Conservation (phyloP, 2,329 filamentous ascomycete species). For the Botrytis hyacinthi region DNA sequence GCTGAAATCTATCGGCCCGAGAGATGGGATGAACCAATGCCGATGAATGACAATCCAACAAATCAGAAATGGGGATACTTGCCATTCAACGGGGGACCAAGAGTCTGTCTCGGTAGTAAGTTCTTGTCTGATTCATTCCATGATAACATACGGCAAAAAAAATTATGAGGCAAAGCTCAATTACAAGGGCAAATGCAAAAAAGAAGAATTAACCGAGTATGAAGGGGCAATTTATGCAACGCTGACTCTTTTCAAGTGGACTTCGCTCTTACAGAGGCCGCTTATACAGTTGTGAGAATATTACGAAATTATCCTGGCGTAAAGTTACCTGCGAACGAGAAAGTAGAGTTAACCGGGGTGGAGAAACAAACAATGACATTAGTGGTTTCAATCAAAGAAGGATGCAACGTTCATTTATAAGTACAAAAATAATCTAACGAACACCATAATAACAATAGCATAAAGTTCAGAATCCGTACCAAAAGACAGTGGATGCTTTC, state of each 20-base stretch:
- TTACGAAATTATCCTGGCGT: background rate
- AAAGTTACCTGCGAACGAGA: background rate
- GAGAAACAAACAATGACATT: conserved; percentile 10
- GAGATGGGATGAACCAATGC: background rate
- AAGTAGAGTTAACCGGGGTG: background rate
- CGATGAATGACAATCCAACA: background rate
- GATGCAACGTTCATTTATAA: background rate
- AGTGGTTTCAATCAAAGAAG: background rate
- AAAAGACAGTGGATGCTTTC: too few relatives aligned
- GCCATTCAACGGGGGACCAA: background rate
- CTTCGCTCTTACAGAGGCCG: conserved; percentile 6
- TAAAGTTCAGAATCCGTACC: too few relatives aligned
- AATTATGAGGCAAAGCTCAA: too few relatives aligned
- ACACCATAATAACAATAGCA: too few relatives aligned
- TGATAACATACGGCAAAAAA: too few relatives aligned
- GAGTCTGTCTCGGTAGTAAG: background rate
- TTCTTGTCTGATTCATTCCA: too few relatives aligned
- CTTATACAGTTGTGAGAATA: background rate
- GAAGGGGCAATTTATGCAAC: too few relatives aligned
- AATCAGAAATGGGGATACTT: background rate
- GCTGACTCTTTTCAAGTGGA: background rate
- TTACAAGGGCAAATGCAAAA: too few relatives aligned
- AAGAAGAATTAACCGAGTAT: too few relatives aligned
- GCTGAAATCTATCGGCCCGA: background rate
- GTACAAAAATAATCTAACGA: background rate